Percentiles rank a stretch among this genome's conserved stretches.
Evolutionary conservation across 805 yeast species (phyloP).

Genomic region (Yarrowia deformans): DNA sequence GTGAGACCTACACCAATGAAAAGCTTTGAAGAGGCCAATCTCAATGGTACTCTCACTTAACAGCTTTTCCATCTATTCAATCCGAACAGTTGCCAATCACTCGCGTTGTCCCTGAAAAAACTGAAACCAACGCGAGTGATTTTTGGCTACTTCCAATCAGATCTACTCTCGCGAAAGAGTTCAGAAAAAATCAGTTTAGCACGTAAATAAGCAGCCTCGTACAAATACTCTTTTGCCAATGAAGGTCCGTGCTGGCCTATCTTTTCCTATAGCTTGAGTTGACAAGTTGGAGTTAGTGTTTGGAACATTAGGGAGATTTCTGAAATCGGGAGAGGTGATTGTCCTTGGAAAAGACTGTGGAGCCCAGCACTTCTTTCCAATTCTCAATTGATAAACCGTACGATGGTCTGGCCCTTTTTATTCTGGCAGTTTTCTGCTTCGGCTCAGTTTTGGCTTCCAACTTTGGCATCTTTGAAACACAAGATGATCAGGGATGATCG

Average conservation of each 20-base stretch:
- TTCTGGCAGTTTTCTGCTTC: too few species aligned
- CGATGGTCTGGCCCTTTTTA: background rate
- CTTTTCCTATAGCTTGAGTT: background rate
- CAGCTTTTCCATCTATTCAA: background rate
- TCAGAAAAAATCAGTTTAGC: constrained; percentile 6
- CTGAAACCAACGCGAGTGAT: background rate
- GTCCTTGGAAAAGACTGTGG: too few species aligned
- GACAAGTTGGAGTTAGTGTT: background rate
- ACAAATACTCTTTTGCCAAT: background rate
- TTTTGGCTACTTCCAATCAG: background rate
- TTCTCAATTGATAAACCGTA: too few species aligned
- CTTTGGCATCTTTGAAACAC: background rate
- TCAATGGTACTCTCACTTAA: background rate
- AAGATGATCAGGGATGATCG: constrained; percentile 13
- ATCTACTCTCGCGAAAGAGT: background rate
- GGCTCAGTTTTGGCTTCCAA: background rate
- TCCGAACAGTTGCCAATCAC: too few species aligned
- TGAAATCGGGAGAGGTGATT: too few species aligned
- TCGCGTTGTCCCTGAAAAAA: background rate
- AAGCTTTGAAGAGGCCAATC: background rate
- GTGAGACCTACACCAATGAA: background rate
- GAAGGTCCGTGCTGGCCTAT: background rate
- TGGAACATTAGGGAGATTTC: background rate
- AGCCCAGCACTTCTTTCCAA: too few species aligned
- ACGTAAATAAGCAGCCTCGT: constrained; percentile 23